Evolutionary conservation across 306 rosid genomes (phyloP).

Genomic region (Carpinus fangiana): DNA sequence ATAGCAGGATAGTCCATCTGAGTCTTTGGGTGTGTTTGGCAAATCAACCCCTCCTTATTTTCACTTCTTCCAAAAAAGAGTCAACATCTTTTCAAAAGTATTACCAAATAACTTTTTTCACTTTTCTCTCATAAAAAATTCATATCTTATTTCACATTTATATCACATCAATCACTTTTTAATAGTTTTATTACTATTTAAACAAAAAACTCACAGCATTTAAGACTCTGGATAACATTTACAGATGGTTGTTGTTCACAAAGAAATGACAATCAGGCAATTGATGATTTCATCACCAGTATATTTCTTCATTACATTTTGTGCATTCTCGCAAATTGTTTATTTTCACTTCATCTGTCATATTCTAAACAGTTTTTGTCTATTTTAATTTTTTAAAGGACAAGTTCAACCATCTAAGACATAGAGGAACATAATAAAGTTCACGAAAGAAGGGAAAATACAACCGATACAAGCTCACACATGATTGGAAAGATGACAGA

Average conservation of each 20-base stretch:
- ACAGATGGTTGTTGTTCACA: neutral
- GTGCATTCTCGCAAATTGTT: neutral
- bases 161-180: too few relatives aligned
- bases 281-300: neutral
- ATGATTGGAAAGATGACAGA: neutral
- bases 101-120: too few relatives aligned
- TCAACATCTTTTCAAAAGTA: too few relatives aligned
- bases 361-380: neutral
- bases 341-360: neutral
- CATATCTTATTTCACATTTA: too few relatives aligned
- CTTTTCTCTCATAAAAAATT: too few relatives aligned
- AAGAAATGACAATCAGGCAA: neutral
- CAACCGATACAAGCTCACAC: neutral
- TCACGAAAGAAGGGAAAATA: neutral
- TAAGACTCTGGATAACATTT: neutral
- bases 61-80: too few relatives aligned
- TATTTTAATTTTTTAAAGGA: neutral
- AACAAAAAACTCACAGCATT: too few relatives aligned
- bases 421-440: neutral
- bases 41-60: too few relatives aligned
- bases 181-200: too few relatives aligned
- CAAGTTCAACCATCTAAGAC: neutral
- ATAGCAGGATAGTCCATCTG: neutral
- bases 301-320: neutral
- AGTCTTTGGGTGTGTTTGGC: neutral